A percentile compares a stretch with the other conserved stretches of the same genome.
Conservation (phyloP, 768 basidiomycete species). For the Lactarius hatsudake region DNA sequence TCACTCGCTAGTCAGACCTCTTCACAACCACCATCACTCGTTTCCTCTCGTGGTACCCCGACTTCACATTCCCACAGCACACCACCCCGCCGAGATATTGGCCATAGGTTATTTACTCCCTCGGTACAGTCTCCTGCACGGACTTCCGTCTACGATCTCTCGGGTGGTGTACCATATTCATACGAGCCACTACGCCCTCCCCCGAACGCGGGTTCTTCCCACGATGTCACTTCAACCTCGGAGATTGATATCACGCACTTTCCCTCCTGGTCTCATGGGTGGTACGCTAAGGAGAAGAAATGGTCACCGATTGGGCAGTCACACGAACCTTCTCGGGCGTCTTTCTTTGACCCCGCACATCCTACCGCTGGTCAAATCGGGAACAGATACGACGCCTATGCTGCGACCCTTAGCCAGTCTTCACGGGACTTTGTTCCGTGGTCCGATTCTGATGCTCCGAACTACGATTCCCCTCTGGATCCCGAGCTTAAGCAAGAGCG, state of each 20-base stretch:
- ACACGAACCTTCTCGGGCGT: conserved; percentile 27
- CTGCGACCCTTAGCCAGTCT: conserved; percentile 42
- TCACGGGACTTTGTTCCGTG: conserved; percentile 51
- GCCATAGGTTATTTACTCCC: conserved; percentile 48
- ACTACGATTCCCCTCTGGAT: conserved; percentile 43
- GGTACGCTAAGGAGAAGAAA: conserved; percentile 46
- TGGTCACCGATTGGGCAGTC: conserved; percentile 14
- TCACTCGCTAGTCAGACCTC: conserved; percentile 28
- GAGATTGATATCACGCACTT: conserved; percentile 63
- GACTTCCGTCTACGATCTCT: conserved; percentile 3
- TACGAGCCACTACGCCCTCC: conserved; percentile 3
- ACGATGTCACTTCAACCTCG: conserved; percentile 33
- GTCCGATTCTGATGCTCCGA: conserved; percentile 45
- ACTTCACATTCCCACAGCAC: conserved; percentile 36
- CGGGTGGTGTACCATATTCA: background rate
- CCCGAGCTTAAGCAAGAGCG: conserved; percentile 62
- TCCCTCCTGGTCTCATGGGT: conserved; percentile 60
- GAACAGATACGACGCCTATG: conserved; percentile 31
- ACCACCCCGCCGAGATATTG: conserved; percentile 23
- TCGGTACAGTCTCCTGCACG: conserved; percentile 31
- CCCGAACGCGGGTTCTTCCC: conserved; percentile 15
- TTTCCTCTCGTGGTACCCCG: conserved; percentile 27
- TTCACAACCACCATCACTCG: conserved; percentile 36
- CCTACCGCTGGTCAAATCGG: background rate
- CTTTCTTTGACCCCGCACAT: conserved; percentile 38